Percentiles rank a stretch among this genome's conserved stretches.
Conservation (phyloP, 2,329 filamentous ascomycete genomes). For the Pseudogymnoascus sp. region DNA sequence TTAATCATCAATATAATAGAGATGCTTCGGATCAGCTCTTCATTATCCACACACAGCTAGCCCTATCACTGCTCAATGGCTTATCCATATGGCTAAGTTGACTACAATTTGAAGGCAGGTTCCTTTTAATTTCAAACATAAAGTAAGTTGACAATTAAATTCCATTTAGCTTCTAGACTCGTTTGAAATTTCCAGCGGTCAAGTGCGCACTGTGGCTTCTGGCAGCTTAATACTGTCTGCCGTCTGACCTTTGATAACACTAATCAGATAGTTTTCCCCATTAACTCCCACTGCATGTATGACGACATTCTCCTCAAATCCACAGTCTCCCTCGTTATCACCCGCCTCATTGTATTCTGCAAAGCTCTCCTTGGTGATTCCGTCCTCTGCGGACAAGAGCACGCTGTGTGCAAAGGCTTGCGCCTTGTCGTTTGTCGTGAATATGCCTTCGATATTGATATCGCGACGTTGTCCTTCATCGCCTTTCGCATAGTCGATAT, state of each 20-base stretch:
- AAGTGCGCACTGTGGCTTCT: neutral
- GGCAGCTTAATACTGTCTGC: neutral
- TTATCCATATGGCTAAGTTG: neutral
- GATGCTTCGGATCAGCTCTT: neutral
- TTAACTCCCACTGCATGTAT: conserved; percentile 37
- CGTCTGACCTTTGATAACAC: conserved; percentile 23
- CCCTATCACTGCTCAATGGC: neutral
- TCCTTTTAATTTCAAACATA: neutral
- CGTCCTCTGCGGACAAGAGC: conserved; percentile 25
- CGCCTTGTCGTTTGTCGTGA: conserved; percentile 29
- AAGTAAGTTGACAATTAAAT: neutral
- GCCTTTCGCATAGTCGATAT: conserved; percentile 35
- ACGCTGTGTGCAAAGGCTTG: conserved; percentile 28
- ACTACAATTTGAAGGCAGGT: neutral
- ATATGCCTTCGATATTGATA: conserved; percentile 35
- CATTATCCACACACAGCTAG: neutral
- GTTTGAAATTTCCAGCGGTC: neutral
- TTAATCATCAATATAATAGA: too few relatives aligned
- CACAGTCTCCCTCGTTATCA: conserved; percentile 18
- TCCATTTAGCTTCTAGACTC: neutral
- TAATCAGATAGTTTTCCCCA: conserved; percentile 35
- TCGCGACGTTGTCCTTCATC: conserved; percentile 29
- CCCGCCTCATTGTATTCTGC: conserved; percentile 32
- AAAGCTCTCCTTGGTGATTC: conserved; percentile 30
- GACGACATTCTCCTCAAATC: conserved; percentile 38